Evolutionary conservation across 495 filamentous ascomycete genomes (phyloP), one percentile per base, ranked within the genome.

Genomic region (Schizothecium vesticola): DNA sequence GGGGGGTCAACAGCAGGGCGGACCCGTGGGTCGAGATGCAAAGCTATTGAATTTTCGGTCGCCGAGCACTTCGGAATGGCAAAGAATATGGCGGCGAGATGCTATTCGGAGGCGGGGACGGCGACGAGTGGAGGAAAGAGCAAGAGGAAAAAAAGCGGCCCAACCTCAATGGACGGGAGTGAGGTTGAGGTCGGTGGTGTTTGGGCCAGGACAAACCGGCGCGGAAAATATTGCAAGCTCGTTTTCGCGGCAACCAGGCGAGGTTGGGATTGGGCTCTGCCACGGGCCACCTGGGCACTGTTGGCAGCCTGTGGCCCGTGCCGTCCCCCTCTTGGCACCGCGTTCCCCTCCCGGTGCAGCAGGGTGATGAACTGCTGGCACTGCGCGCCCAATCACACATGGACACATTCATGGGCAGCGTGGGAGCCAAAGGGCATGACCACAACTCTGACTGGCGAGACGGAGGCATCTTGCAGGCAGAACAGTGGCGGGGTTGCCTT

Each of bases 231-330:
- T 65, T 65, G 63, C 43, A 65, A 24, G 25, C 23, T 55, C 55
- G 43, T 51, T 51, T 51, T 51, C 33, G 24, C 26, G 25, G 29
- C n/a, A 57, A 13, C 21, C 23, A 21, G 31, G 31, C 59, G 69
- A 71, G 66, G 70, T 51, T 71, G 70, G 70, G 70, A 71, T 68
- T 71, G 70, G 70, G 64, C 64, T 36, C 16, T 19, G 43, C 43
- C 33, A 43, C 33, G 33, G 33, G 33, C 33, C 33, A 43, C 33
- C 13, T 43, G 33, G 43, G 43, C 19, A n/a, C 43, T 51, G 43
- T 4, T 51, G 43, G 63, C 63, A 29, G 51, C 19, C 24, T 6
- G 63, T 65, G 63, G 63, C 51, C 63, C 51, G 63, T 65, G 63
- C 63, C 43, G 43, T 51, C 43, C 43, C 43, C 31, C 29, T 29